Evolutionary conservation across 2,329 filamentous ascomycete species (phyloP), one percentile per base, ranked within the genome.

Genomic region (Diaporthe sp.): DNA sequence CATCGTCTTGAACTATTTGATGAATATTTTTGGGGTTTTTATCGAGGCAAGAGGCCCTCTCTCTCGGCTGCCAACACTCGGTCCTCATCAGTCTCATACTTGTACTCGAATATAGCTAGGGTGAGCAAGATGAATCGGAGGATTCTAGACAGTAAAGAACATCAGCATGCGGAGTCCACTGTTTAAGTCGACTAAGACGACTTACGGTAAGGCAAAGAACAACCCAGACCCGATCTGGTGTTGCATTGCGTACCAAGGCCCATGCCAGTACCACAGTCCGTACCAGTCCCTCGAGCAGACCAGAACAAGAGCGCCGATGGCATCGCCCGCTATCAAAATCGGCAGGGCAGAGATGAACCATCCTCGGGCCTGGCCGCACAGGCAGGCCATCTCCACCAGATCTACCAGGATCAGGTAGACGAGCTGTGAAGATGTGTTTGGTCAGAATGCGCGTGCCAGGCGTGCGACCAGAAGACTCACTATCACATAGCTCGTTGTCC

Each of bases 241-340:
- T 28, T 74, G 74, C 70, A 76, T 58, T 17, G 73, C 39, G 62
- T 76, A 76, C 68, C 73, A 76, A 25, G 75, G 75, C 5, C 75
- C 75, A 13, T 75, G 73, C 75, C 75, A 76, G 13, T 76, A 75
- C 75, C 75, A 76, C 28, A 75, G 22, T 7, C 75, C 75, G 25
- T 76, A 75, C 75, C 75, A 76, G 25, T 76, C 75, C 31, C 75
- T 72, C 31, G 75, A 76, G 44, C 73, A 76, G 25, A 75, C 61
- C n/a, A 76, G 31, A 49, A 70, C 72, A 25, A 75, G 31, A 5
- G 62, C 51, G 17, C 75, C 75, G 31, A 75, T 55, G 9, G 46
- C 19, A 37, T 76, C 75, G n/a, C 73, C 73, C 0, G 68, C 73
- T 13, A 76, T 62, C 9, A 76, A 44, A 12, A 67, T 42, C 10